phyloP scores from a whole-genome alignment of 352 stramenopile genomes.

The Phytophthora fragariae region DNA sequence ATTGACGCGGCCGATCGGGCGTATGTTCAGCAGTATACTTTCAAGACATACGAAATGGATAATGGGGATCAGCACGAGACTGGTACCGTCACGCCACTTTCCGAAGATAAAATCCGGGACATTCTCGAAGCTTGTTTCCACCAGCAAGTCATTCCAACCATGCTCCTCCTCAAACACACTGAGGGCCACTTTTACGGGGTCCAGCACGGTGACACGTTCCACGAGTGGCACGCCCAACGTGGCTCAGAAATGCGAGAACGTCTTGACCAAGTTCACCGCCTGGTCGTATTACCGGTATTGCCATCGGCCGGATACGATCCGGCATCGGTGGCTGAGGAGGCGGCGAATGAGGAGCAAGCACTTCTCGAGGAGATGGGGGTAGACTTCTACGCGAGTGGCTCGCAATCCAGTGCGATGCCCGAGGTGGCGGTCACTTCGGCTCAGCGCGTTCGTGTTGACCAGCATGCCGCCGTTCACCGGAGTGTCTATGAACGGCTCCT shows the following conservation, averaged over 20 bases:
- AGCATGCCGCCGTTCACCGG: neutral
- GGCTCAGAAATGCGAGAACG: neutral
- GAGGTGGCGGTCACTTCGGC: neutral
- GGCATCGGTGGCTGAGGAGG: no score
- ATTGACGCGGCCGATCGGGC: neutral
- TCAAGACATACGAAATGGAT: neutral
- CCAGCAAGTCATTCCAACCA: neutral
- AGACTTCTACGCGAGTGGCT: conserved; percentile 1
- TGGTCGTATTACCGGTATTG: no score
- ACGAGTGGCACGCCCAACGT: neutral
- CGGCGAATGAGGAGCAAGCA: no score
- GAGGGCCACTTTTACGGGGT: neutral
- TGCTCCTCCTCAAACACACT: neutral
- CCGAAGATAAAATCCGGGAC: neutral
- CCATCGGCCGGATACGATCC: no score
- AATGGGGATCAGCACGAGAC: conserved; percentile 1
- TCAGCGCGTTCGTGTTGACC: neutral
- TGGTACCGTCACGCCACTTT: neutral
- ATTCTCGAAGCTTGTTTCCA: neutral
- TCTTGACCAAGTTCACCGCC: neutral
- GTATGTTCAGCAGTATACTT: neutral
- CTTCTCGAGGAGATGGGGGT: conserved; percentile 1
- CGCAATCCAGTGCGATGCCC: neutral
- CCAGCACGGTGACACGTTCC: neutral
- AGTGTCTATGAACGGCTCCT: neutral